Percentiles rank a stretch among this genome's conserved stretches.
Conservation (phyloP, 2,329 filamentous ascomycete genomes). For the Leptodontidium sp. region DNA sequence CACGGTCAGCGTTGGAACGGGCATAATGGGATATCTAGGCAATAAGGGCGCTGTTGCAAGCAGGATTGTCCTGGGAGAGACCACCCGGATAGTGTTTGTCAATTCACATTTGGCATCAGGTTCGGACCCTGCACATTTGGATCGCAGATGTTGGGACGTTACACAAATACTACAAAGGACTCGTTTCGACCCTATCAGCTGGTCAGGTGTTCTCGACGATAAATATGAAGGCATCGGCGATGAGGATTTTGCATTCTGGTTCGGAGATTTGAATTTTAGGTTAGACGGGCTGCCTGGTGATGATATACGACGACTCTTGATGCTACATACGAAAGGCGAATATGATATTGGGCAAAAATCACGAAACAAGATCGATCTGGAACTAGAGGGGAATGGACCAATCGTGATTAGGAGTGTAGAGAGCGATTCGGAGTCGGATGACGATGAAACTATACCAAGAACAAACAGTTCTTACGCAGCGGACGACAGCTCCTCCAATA, state of each 20-base stretch:
- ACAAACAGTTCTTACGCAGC: conserved; percentile 43
- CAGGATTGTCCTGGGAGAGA: conserved; percentile 86
- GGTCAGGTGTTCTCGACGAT: conserved; percentile 70
- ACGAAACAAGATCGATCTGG: conserved; percentile 44
- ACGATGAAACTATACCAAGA: conserved; percentile 39
- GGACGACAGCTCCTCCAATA: conserved; percentile 49
- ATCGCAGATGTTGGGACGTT: conserved; percentile 87
- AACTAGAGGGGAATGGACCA: conserved; percentile 56
- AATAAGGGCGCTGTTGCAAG: conserved; percentile 93
- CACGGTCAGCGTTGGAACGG: conserved; percentile 85
- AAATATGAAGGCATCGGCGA: conserved; percentile 78
- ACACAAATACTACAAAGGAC: conserved; percentile 79
- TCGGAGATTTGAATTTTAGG: conserved; percentile 95
- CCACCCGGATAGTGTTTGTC: conserved; percentile 86
- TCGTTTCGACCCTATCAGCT: conserved; percentile 77
- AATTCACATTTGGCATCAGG: conserved; percentile 94
- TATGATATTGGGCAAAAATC: conserved; percentile 65
- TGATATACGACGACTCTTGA: conserved; percentile 85
- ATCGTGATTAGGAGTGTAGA: conserved; percentile 54
- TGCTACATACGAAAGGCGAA: conserved; percentile 82
- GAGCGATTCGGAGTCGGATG: conserved; percentile 56
- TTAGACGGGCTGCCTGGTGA: conserved; percentile 88
- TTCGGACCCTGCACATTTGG: conserved; percentile 76
- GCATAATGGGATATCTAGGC: conserved; percentile 89
- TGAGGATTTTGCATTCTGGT: conserved; percentile 95